Evolutionary conservation across 2,329 filamentous ascomycete species (phyloP), one percentile per base, ranked within the genome.

Genomic region (Microthyrium microscopicum): DNA sequence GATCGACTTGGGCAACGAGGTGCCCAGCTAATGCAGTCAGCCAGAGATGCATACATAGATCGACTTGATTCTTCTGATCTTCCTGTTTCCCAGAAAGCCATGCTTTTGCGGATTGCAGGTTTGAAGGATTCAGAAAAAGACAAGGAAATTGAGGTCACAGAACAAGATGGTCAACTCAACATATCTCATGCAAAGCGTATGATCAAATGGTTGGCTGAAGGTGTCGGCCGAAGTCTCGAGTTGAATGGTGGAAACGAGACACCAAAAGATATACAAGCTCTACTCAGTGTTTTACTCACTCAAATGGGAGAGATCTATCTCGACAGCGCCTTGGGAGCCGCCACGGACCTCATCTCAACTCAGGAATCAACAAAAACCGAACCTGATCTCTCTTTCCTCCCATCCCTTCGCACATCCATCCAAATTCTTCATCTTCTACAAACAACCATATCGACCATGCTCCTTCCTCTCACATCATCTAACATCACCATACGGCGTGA

Each of bases 141-240:
- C 17, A 73, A 73, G 36, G 85, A 93, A 33, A 83, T 92, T 37
- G 85, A 92, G 50, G 79, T 95, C 20, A 76, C 77, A 0, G 89
- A 95, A 39, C 75, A 87, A 48, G 87, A 98, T 47, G 89, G 89
- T 21, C 66, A 73, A 36, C 61, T 95, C 18, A 87, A 76, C 43
- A 64, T 91, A 4, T 64, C 73, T n/a, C 84, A 80, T 51, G 82
- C 85, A n/a, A 95, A 95, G 58, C 72, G 89, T 37, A 98, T 98
- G 85, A 68, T 98, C 39, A 91, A 82, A 51, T 98, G 89, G 89
- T 62, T 98, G 26, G 89, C 89, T 3, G 89, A 98, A 60, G 84
- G 82, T 40, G 87, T 98, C 17, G 80, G 89, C 25, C 69, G 89
- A 41, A 83, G 84, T 0, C 65, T 98, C 7, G 89, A 98, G 53